Evolutionary conservation across 768 basidiomycete genomes (phyloP), one percentile per base, ranked within the genome.

Genomic region (Lactifluus hygrophoroides): DNA sequence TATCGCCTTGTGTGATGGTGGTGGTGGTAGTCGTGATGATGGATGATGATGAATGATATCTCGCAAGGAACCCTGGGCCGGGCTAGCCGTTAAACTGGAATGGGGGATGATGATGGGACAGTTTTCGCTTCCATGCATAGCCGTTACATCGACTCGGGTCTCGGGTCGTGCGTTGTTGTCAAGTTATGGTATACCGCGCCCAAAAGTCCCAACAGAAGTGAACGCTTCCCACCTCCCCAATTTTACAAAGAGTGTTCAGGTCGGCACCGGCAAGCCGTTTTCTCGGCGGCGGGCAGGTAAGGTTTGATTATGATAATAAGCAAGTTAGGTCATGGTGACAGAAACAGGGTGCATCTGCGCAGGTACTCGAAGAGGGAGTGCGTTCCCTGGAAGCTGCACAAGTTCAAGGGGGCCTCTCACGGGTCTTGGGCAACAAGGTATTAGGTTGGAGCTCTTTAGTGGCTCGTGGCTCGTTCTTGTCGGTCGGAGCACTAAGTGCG

Each of bases 311-410:
- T 25, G 50, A 51, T 42, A 25, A 23, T 28, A n/a, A n/a, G n/a
- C n/a, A n/a, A n/a, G n/a, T n/a, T n/a, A 43, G 38, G 16, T 30
- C 30, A 28, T 48, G 56, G 32, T 52, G 57, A 58, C 51, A 58
- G 57, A 58, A 58, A 53, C 37, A 34, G 57, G 57, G 57, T 58
- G 16, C 57, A 21, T 52, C 51, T 54, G 34, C 11, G 43, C 16
- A 10, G 51, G 38, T 51, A 37, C 50, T 25, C 49, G 0, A 49
- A n/a, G n/a, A n/a, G 13, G 5, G 40, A 27, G 17, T 8, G 28
- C 19, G 52, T 19, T 25, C 9, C 23, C 54, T 14, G 34, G 11
- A 49, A 40, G 13, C n/a, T n/a, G n/a, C n/a, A n/a, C n/a, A n/a
- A n/a, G n/a, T n/a, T n/a, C n/a, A n/a, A n/a, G n/a, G n/a, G n/a